Evolutionary conservation across 768 basidiomycete species (phyloP).

Genomic region (Hebeloma cylindrosporum): DNA sequence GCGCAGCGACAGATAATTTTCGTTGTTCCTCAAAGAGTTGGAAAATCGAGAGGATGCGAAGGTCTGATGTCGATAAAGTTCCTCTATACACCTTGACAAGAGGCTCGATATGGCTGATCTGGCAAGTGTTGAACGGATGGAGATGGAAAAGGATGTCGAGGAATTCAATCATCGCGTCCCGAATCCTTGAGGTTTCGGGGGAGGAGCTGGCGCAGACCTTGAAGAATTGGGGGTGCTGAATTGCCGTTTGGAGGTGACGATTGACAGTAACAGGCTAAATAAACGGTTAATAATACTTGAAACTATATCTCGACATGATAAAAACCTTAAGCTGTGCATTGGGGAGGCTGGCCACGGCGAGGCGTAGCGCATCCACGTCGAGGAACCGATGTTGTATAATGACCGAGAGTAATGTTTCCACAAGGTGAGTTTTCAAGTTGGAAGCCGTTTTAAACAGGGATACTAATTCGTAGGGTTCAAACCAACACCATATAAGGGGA

Average conservation of each 20-base stretch:
- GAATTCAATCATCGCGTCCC: slow-evolving; percentile 53
- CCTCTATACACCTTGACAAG: slow-evolving; percentile 75
- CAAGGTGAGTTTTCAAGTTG: slow-evolving; percentile 51
- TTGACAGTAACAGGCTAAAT: slow-evolving; percentile 68
- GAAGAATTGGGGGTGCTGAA: slow-evolving; percentile 69
- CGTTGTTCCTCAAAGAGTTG: slow-evolving; percentile 74
- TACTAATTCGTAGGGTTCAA: slow-evolving; percentile 1
- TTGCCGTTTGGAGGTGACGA: slow-evolving; percentile 69
- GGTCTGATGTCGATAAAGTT: slow-evolving; percentile 65
- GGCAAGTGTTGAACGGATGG: slow-evolving; percentile 83
- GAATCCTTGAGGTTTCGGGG: slow-evolving; percentile 25
- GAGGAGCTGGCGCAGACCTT: slow-evolving; percentile 35
- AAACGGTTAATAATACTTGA: slow-evolving; percentile 9
- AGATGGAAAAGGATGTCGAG: slow-evolving; percentile 68
- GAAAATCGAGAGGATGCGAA: slow-evolving; percentile 70
- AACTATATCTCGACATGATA: no score
- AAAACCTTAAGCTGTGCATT: slow-evolving; percentile 62
- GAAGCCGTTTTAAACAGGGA: slow-evolving; percentile 24
- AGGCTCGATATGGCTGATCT: slow-evolving; percentile 79
- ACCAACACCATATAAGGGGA: slow-evolving; percentile 2
- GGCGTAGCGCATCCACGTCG: slow-evolving; percentile 37
- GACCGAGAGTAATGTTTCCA: slow-evolving; percentile 69
- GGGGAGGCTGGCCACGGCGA: slow-evolving; percentile 43
- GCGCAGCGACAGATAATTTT: slow-evolving; percentile 58
- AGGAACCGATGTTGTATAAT: slow-evolving; percentile 61